A percentile compares a stretch with the other conserved stretches of the same genome.
phyloP scores from a whole-genome alignment of 805 yeast genomes.

The Suhomyces sp. region DNA sequence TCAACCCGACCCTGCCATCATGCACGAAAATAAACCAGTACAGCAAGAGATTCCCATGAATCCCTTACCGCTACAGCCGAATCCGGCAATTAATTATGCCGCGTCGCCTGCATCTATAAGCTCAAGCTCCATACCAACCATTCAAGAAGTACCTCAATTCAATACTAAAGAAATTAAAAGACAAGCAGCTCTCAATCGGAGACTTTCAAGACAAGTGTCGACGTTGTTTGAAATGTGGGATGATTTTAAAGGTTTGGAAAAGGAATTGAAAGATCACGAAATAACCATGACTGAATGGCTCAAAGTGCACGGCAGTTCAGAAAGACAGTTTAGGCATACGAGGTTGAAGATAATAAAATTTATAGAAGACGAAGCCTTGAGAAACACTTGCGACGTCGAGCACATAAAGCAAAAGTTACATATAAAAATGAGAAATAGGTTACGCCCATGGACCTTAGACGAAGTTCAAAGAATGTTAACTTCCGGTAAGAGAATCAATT shows the following conservation, averaged over 20 bases:
- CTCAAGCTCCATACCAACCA: not conserved
- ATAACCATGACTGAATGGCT: conserved; percentile 30
- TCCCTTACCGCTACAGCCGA: not conserved
- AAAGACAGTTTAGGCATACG: conserved; percentile 28
- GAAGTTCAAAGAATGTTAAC: conserved; percentile 34
- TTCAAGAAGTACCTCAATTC: not conserved
- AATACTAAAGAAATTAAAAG: conserved; percentile 13
- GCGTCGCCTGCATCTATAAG: not conserved
- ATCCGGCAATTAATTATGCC: not conserved
- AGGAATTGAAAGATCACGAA: conserved; percentile 20
- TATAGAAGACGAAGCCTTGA: conserved; percentile 27
- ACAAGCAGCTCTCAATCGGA: conserved; percentile 17
- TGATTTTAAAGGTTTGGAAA: conserved; percentile 28
- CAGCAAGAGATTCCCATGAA: not conserved
- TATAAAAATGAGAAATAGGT: conserved; percentile 26
- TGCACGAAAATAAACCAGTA: not conserved
- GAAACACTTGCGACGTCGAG: conserved; percentile 18
- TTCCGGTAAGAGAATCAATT: conserved; percentile 22
- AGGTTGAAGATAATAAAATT: conserved; percentile 27
- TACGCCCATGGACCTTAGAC: conserved; percentile 31
- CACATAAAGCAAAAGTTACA: conserved; percentile 25
- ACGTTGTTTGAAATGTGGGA: conserved; percentile 34
- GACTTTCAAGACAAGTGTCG: conserved; percentile 27
- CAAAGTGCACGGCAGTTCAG: conserved; percentile 28
- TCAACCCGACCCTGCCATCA: not conserved